Evolutionary conservation across 208 protist genomes (phyloP).

Genomic region (Acanthamoeba triangularis): DNA sequence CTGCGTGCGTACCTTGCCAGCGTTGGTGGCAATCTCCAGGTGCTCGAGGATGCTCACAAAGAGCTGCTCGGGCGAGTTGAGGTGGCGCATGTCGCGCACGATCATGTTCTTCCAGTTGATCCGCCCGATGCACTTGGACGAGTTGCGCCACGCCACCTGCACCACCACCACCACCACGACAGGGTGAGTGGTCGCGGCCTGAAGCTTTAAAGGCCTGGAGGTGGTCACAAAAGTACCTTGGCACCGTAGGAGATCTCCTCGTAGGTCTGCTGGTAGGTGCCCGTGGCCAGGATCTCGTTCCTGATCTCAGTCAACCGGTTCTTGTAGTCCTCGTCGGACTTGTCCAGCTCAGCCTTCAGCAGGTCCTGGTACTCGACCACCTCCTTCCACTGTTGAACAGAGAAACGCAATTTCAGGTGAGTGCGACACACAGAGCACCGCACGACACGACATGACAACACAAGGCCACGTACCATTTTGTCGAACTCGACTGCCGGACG

Average conservation of each 20-base stretch:
- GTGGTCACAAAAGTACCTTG: not conserved
- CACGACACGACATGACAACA: too few relatives aligned
- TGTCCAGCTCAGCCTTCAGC: constrained; percentile 25
- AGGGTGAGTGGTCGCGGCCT: too few relatives aligned
- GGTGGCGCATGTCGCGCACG: constrained; percentile 53
- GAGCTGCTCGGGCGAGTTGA: constrained; percentile 8
- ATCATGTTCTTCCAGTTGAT: constrained; percentile 73
- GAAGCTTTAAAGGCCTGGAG: too few relatives aligned
- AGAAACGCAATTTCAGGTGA: too few relatives aligned
- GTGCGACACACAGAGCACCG: not conserved
- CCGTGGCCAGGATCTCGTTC: constrained; percentile 47
- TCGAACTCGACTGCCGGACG: constrained; percentile 11
- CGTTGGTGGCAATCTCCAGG: constrained; percentile 34
- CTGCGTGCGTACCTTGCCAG: constrained; percentile 21
- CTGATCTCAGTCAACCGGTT: constrained; percentile 3
- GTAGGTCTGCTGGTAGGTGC: constrained; percentile 61
- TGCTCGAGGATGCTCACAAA: constrained; percentile 51
- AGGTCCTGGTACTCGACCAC: constrained; percentile 47
- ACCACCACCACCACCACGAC: too few relatives aligned
- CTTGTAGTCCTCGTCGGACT: constrained; percentile 36
- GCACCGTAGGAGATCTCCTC: constrained; percentile 44
- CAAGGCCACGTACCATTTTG: not conserved
- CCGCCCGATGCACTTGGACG: constrained; percentile 52
- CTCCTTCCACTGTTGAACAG: not conserved
- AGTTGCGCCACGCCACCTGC: constrained; percentile 46